Base-by-base conservation (phyloP, 2,329 filamentous ascomycete genomes). In the Aspergillus nomiae region DNA sequence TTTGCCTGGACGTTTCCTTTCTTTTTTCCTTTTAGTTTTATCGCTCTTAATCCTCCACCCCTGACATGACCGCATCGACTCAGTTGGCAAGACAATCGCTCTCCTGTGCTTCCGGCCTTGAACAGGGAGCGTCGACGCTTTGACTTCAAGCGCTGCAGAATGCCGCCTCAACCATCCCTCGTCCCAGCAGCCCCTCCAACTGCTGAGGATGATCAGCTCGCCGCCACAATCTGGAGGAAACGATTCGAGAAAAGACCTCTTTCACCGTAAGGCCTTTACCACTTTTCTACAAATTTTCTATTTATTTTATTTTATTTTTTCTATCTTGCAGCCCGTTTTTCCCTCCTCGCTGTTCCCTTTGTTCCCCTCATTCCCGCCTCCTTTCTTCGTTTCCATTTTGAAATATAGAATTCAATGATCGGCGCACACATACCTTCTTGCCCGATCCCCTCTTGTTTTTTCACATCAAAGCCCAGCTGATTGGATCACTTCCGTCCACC, bases 211-310 rank as follows among this genome's bases (percentile, higher is more conserved):
- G 43, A 62, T 46, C 67, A 61, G 58, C 56, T 63, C 45, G 55
- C 62, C 24, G 59, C 59, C 41, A 60, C 60, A 56, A 61, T 67
- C 53, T 74, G 73, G 72, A 69, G 68, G 58, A 69, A 65, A 58
- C 70, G 72, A 55, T 75, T 70, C 60, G 73, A 76, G 51, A 70
- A 70, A 58, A 73, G 73, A 60, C 66, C 68, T 58, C 67, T 72
- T 48, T 71, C 73, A 6, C 59, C 68, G 74, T 76, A 71, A 62
- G 73, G 66, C 19, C 26, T 28, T 28, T 5, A 5, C 26, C 26
- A 4, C n/a, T 57, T 28, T 28, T 26, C 28, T 24, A 24, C 21
- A 24, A 24, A 24, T 55, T 14, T 21, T 57, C 43, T 6, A 16
- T 32, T 56, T 28, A 28, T 34, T 43, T 30, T 24, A 19, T 38